Evolutionary conservation across 225 moss, liverwort and hornwort species (phyloP).

Genomic region (Climacium dendroides): DNA sequence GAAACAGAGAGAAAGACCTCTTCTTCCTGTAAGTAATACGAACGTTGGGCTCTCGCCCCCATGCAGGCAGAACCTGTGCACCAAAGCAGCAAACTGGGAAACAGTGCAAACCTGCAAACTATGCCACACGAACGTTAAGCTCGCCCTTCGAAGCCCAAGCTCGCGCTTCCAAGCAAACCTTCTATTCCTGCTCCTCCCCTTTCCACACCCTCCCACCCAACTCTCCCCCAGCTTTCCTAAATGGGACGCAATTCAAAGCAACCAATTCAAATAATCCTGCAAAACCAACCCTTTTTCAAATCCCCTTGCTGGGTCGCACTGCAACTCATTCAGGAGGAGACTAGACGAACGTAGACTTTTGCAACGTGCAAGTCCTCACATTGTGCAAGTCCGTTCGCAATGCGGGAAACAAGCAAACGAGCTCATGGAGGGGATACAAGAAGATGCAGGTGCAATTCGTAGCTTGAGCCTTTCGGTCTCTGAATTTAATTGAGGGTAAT

Average conservation of each 20-base stretch:
- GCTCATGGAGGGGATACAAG: slow-evolving; percentile 3
- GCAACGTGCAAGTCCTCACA: neutral
- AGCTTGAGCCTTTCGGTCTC: neutral
- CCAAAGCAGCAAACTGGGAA: neutral
- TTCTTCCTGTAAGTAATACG: neutral
- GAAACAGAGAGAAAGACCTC: neutral
- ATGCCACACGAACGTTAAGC: slow-evolving; percentile 7
- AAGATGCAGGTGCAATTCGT: slow-evolving; percentile 9
- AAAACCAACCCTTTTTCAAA: neutral
- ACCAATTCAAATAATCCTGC: neutral
- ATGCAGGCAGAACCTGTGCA: neutral
- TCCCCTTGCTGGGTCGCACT: neutral
- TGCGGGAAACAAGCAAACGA: neutral
- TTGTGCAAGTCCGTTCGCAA: neutral
- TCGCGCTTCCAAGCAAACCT: neutral
- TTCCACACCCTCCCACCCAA: neutral
- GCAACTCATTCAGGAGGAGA: neutral
- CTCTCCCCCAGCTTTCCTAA: neutral
- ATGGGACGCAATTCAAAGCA: neutral
- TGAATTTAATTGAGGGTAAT: neutral
- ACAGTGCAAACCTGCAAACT: neutral
- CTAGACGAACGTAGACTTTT: neutral
- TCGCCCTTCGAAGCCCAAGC: neutral
- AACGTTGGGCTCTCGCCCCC: slow-evolving; percentile 18
- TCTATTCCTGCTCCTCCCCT: neutral